phyloP scores from a whole-genome alignment of 495 filamentous ascomycete species.

The Chaetomium tenue region DNA sequence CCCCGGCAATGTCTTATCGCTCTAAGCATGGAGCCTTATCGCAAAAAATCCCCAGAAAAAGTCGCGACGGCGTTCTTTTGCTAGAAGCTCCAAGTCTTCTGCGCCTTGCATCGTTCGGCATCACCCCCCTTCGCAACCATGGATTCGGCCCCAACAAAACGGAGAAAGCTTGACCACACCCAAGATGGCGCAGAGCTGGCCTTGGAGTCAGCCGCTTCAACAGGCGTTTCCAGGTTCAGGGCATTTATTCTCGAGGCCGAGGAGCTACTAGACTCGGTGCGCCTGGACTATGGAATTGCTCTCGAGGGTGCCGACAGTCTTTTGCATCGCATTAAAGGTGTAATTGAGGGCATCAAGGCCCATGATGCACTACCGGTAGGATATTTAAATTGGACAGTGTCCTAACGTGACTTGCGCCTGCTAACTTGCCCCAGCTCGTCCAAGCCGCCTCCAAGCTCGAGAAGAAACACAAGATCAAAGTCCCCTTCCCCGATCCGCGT shows the following conservation, averaged over 20 bases:
- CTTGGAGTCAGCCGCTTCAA: constrained; percentile 32
- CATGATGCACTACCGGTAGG: constrained; percentile 57
- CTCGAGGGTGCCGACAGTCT: constrained; percentile 63
- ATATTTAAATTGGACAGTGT: neutral
- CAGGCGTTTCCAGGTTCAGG: constrained; percentile 47
- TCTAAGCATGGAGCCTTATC: constrained; percentile 14
- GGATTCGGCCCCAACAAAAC: constrained; percentile 47
- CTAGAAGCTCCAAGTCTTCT: neutral
- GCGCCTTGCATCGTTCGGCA: neutral
- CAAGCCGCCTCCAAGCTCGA: constrained; percentile 68
- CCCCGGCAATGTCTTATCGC: constrained; percentile 22
- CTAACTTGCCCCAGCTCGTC: constrained; percentile 47
- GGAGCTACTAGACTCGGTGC: constrained; percentile 70
- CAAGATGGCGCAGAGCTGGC: constrained; percentile 28
- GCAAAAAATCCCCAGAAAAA: constrained; percentile 22
- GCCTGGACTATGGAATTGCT: constrained; percentile 64
- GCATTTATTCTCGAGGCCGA: constrained; percentile 87
- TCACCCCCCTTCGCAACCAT: constrained; percentile 31
- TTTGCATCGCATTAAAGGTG: constrained; percentile 66
- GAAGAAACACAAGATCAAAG: constrained; percentile 59
- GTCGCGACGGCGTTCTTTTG: constrained; percentile 1
- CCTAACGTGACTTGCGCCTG: neutral
- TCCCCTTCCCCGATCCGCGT: constrained; percentile 79
- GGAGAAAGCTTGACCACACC: constrained; percentile 49
- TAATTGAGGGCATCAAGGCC: constrained; percentile 67